Evolutionary conservation across 2,329 filamentous ascomycete genomes (phyloP).

Genomic region (Xylariaceae sp.): DNA sequence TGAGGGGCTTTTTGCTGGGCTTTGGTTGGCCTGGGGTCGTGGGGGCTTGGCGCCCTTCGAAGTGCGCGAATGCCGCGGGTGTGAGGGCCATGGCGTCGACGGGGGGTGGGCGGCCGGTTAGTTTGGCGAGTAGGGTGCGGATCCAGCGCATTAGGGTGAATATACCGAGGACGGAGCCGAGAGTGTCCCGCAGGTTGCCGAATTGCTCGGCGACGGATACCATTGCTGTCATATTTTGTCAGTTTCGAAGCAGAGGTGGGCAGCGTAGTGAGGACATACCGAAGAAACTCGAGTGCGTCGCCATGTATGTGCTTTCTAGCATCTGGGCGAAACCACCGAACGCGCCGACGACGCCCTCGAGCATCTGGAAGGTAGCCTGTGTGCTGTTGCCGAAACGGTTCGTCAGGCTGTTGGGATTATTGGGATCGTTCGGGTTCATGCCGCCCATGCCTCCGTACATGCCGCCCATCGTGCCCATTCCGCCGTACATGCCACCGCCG

Average conservation of each 20-base stretch:
- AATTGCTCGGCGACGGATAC: conserved; percentile 98
- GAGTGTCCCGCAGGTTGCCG: conserved; percentile 83
- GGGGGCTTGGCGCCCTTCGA: conserved; percentile 63
- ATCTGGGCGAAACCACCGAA: conserved; percentile 99
- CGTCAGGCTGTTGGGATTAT: conserved; percentile 91
- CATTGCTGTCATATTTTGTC: conserved; percentile 63
- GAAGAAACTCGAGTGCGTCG: conserved; percentile 97
- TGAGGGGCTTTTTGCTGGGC: conserved; percentile 89
- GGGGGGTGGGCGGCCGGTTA: conserved; percentile 86
- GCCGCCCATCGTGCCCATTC: conserved; percentile 37
- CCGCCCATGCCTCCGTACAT: conserved; percentile 43
- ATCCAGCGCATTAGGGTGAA: conserved; percentile 96
- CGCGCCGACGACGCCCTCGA: conserved; percentile 92
- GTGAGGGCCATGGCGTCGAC: conserved; percentile 84
- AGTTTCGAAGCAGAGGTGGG: neutral
- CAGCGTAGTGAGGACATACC: conserved; percentile 53
- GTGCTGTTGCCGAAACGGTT: conserved; percentile 93
- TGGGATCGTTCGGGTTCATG: conserved; percentile 56
- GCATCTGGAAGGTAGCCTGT: conserved; percentile 94
- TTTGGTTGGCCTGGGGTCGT: conserved; percentile 57
- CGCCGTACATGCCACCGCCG: conserved; percentile 38
- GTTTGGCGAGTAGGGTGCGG: conserved; percentile 81
- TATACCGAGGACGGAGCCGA: conserved; percentile 90
- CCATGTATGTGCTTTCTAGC: conserved; percentile 99
- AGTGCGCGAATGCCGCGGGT: conserved; percentile 84